Evolutionary conservation across 805 yeast genomes (phyloP).

Genomic region (Kodamaea jinghongensis): DNA sequence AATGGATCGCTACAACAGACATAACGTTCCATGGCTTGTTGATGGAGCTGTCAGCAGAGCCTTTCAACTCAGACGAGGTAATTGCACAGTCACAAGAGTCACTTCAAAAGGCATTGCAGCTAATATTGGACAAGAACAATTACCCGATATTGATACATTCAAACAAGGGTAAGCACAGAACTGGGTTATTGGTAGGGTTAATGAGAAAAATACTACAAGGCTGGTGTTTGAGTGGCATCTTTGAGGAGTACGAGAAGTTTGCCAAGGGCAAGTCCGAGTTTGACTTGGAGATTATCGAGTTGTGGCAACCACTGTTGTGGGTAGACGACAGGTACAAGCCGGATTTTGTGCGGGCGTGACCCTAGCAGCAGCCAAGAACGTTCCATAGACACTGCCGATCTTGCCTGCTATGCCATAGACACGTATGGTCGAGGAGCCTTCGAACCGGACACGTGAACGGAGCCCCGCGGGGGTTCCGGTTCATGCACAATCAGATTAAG

Average conservation of each 20-base stretch:
- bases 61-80: slow-evolving; percentile 57
- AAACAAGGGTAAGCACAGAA: slow-evolving; percentile 95
- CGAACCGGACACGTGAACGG: no score
- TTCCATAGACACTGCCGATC: not conserved
- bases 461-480: no score
- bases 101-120: slow-evolving; percentile 53
- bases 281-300: slow-evolving; percentile 86
- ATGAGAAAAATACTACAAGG: slow-evolving; percentile 84
- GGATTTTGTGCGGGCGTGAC: slow-evolving; percentile 51
- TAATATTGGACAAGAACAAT: slow-evolving; percentile 61
- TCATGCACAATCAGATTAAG: no score
- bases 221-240: slow-evolving; percentile 90
- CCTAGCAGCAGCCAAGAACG: not conserved
- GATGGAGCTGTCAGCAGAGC: slow-evolving; percentile 75
- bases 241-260: slow-evolving; percentile 89
- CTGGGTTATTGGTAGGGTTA: slow-evolving; percentile 90
- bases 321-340: slow-evolving; percentile 54
- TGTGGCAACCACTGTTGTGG: slow-evolving; percentile 62
- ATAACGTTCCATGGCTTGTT: slow-evolving; percentile 58
- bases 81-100: slow-evolving; percentile 40
- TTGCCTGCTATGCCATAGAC: not conserved
- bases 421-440: not conserved
- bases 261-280: slow-evolving; percentile 93
- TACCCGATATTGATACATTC: slow-evolving; percentile 90
- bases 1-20: slow-evolving; percentile 58